Evolutionary conservation across 2,329 filamentous ascomycete genomes (phyloP).

Genomic region (Leptodontidium sp.): DNA sequence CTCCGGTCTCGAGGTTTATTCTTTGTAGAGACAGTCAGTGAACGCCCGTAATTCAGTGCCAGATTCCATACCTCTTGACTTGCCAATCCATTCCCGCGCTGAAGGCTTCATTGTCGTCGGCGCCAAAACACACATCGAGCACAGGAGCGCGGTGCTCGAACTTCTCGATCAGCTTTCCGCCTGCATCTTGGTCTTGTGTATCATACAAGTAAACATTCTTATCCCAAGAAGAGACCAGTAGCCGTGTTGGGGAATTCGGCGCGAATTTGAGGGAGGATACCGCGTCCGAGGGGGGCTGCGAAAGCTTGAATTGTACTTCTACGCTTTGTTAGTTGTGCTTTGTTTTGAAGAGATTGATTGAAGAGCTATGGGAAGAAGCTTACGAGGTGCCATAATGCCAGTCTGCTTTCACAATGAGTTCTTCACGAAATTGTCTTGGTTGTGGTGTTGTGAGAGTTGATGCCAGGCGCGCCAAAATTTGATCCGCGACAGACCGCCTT

Average conservation of each 20-base stretch:
- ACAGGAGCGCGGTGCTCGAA: slow-evolving; percentile 87
- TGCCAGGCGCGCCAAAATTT: neutral
- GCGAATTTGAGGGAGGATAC: slow-evolving; percentile 90
- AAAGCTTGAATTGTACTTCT: slow-evolving; percentile 83
- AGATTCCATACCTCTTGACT: slow-evolving; percentile 69
- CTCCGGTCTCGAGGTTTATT: slow-evolving; percentile 76
- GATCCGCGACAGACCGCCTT: slow-evolving; percentile 27
- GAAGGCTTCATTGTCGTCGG: slow-evolving; percentile 83
- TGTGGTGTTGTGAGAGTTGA: slow-evolving; percentile 14
- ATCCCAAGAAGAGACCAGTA: slow-evolving; percentile 97
- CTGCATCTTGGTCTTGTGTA: slow-evolving; percentile 61
- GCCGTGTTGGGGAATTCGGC: slow-evolving; percentile 73
- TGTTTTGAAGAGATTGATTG: neutral
- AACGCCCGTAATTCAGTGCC: neutral
- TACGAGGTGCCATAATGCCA: slow-evolving; percentile 46
- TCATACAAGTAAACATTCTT: slow-evolving; percentile 92
- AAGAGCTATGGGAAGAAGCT: slow-evolving; percentile 31
- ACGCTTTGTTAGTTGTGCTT: slow-evolving; percentile 22
- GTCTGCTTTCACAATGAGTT: neutral
- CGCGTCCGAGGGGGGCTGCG: slow-evolving; percentile 83
- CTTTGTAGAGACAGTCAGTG: slow-evolving; percentile 47
- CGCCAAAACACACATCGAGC: slow-evolving; percentile 90
- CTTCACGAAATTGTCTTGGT: neutral
- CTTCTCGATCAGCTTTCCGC: slow-evolving; percentile 70
- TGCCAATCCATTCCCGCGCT: slow-evolving; percentile 87